These are phyloP conservation scores for Rhizodiscina lignyota DNA, from an alignment of 495 filamentous ascomycete genomes.

Conservation along the genomic window DNA sequence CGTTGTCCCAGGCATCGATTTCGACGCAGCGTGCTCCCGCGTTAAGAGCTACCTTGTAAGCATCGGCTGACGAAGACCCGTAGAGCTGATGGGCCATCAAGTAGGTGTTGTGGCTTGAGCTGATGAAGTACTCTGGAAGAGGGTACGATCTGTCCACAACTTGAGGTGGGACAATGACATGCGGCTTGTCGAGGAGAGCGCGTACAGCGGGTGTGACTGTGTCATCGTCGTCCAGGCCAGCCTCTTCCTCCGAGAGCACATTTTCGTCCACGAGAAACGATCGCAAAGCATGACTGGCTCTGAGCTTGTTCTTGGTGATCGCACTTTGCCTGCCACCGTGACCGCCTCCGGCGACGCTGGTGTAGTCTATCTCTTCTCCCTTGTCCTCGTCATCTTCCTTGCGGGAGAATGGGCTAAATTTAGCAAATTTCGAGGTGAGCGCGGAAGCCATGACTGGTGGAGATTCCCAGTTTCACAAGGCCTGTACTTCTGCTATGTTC, in stretches of 20 bases:
- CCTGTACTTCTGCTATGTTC: too few relatives aligned
- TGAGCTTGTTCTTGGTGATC: constrained; percentile 24
- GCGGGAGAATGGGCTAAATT: constrained; percentile 21
- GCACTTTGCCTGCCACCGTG: constrained; percentile 23
- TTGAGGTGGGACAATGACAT: constrained; percentile 26
- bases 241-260: constrained; percentile 20
- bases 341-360: constrained; percentile 31
- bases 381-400: constrained; percentile 34
- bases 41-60: constrained; percentile 71
- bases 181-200: constrained; percentile 25
- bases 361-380: constrained; percentile 28
- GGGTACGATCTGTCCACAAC: constrained; percentile 38
- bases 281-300: constrained; percentile 30
- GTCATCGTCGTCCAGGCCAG: constrained; percentile 16
- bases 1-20: constrained; percentile 90
- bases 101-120: constrained; percentile 90
- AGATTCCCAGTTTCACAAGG: too few relatives aligned
- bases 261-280: constrained; percentile 25
- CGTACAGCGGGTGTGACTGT: constrained; percentile 17
- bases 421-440: too few relatives aligned
- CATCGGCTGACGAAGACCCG: constrained; percentile 60
- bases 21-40: constrained; percentile 82
- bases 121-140: constrained; percentile 77
- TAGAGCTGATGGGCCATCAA: constrained; percentile 84
- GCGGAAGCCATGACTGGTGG: too few relatives aligned